Base-by-base conservation (phyloP, 208 protist genomes). In the Wallacemonas sp. region DNA sequence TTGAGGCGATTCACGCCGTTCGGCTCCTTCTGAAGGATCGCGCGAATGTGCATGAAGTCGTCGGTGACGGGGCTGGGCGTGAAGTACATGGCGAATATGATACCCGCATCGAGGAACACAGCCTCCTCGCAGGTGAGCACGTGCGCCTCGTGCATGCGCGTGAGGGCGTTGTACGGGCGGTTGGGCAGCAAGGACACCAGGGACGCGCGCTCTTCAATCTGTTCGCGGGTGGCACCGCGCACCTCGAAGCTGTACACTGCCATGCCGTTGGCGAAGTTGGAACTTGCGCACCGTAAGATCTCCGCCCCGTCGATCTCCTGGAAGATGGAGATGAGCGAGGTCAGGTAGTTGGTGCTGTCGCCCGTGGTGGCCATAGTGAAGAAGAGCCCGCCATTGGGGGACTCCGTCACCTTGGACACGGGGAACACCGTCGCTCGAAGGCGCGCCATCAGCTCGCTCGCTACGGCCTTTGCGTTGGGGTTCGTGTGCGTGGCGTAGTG, bases 71-170 rank as follows among this genome's bases (percentile, higher is more conserved):
- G 82, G 62, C 78, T 79, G 44, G 83, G 89, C 22, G 95, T 94
- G 82, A 97, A 98, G 79, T 97, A 92, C 72, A 89, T 89, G 34
- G 86, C 68, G 63, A 95, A 94, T 52, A 90, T 80, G 52, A 91
- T 67, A 4, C 80, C 83, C 15, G 81, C 79, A 54, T 87, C 79
- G 19, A 87, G 78, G 62, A 82, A 96, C 52, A 94, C 83, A 41
- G 78, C 71, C 55, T 89, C 79, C 68, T 91, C 79, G 41, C 63
- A 73, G 38, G 71, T 82, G 26, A 96, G 73, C 24, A 61, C 52
- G 42, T 76, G 54, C 17, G 76, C 69, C 60, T 91, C 74, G 76
- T 92, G 84, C 70, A 94, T 45, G 38, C 83, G 72, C 22, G 83
- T 89, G 53, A 89, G 73, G 37, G 83, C 60, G 62, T 87, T 90